phyloP scores from a whole-genome alignment of 768 basidiomycete species.

The Leucocoprinus leucothites region DNA sequence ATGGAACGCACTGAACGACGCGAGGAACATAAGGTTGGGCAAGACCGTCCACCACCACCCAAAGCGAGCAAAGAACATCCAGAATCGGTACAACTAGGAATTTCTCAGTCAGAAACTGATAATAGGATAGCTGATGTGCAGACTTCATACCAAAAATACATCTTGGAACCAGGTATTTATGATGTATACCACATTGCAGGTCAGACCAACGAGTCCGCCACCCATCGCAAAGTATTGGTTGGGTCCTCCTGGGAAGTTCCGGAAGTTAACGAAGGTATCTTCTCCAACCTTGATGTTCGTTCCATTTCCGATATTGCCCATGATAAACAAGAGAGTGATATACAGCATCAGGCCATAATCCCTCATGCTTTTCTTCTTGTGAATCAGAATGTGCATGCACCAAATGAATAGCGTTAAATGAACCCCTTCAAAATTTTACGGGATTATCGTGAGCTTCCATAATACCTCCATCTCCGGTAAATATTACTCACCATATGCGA shows the following conservation, averaged over 20 bases:
- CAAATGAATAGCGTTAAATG: constrained; percentile 14
- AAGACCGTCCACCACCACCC: constrained; percentile 2
- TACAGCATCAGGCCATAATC: constrained; percentile 15
- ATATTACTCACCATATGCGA: constrained; percentile 18
- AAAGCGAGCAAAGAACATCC: constrained; percentile 11
- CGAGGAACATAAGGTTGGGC: constrained; percentile 13
- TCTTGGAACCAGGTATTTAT: constrained; percentile 20
- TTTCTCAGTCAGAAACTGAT: no score
- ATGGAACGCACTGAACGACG: constrained; percentile 11
- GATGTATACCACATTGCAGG: constrained; percentile 14
- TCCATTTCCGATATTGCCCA: constrained; percentile 20
- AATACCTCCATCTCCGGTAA: background rate
- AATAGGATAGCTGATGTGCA: no score
- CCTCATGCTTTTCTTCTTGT: background rate
- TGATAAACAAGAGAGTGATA: constrained; percentile 15
- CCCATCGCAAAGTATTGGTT: constrained; percentile 12
- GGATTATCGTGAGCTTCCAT: background rate
- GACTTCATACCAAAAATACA: constrained; percentile 13
- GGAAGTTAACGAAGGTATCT: constrained; percentile 18
- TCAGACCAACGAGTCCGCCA: constrained; percentile 12
- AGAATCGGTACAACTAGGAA: constrained; percentile 14
- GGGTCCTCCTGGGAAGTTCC: constrained; percentile 19
- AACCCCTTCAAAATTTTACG: constrained; percentile 4
- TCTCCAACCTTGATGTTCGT: constrained; percentile 18
- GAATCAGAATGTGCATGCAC: constrained; percentile 11